Evolutionary conservation across 148 eudicot genomes (phyloP), one percentile per base, ranked within the genome.

Genomic region (Dysphania ambrosioides): DNA sequence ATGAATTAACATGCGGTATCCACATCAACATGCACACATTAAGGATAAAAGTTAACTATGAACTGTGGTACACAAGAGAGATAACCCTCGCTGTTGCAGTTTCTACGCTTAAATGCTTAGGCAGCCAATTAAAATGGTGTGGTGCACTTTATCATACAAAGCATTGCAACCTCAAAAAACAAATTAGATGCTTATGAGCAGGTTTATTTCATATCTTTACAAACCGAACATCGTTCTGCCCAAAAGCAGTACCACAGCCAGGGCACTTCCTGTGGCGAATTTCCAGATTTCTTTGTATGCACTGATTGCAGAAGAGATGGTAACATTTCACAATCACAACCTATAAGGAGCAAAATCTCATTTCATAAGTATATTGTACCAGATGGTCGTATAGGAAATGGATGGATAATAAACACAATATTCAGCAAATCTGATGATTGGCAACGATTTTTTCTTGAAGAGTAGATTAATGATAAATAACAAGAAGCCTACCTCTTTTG

Each of bases 261-360:
- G 98, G 98, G 73, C 98, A 95, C 79, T 90, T 95, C 55, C 98
- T 87, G 67, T 90, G 98, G 30, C 98, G 96, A 67, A 95, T 87
- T 83, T 92, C 97, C 71, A 95, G 77, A 78, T 92, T 95, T 76
- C 96, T 87, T 78, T 95, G 98, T 74, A 95, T 92, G 81, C 98
- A 95, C 47, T 87, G 93, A 67, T 90, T 88, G 85, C 98, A 95
- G 83, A 95, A 95, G 57, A 95, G 88, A 92, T 95, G 98, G 82
- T 81, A 95, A 84, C 98, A 95, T 73, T 95, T 95, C 26, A 81
- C 88, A 35, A 95, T 95, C 27, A 95, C 97, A 66, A 95, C 98
- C 98, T 94, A 86, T 60, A 49, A 23, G 27, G 16, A 66, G 19
- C 26, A 59, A 8, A 42, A 13, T 4, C 62, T 44, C 3, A 36